These are phyloP conservation scores for Thuja plicata DNA, from an alignment of 83 land plant species.

Conservation along the genomic window DNA sequence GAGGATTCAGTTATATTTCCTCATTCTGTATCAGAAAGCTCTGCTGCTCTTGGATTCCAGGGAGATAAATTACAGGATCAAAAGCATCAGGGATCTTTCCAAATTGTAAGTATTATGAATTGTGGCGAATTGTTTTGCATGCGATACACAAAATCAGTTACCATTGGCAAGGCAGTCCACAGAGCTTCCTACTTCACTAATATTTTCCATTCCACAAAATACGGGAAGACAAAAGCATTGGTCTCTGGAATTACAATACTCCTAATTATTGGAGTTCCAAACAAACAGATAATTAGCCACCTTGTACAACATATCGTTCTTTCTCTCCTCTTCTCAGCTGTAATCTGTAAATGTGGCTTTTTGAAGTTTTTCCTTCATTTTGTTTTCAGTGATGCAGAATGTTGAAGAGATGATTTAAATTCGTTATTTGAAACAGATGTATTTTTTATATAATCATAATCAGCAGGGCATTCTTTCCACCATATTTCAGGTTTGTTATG, in stretches of 20 bases:
- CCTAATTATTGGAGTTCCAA: not conserved
- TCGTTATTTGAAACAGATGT: slow-evolving; percentile 1
- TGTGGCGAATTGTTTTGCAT: slow-evolving; percentile 5
- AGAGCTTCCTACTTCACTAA: not conserved
- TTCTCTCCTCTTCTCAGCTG: not conserved
- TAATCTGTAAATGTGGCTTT: slow-evolving; percentile 1
- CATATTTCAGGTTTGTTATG: not conserved
- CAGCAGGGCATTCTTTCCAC: slow-evolving; percentile 7
- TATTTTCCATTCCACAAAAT: not conserved
- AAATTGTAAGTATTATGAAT: not conserved
- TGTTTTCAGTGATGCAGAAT: slow-evolving; percentile 10
- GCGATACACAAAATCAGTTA: not conserved
- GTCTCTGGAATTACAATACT: not conserved
- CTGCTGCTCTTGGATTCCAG: not conserved
- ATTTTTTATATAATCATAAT: slow-evolving; percentile 7
- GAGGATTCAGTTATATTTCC: not conserved
- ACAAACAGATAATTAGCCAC: not conserved
- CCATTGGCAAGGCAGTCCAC: not conserved
- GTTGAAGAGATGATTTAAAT: not conserved
- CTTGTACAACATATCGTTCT: slow-evolving; percentile 3
- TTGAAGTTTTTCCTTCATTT: slow-evolving; percentile 11
- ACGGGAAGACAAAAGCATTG: not conserved
- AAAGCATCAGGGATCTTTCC: not conserved
- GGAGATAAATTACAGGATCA: not conserved
- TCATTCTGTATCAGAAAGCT: not conserved